Base-by-base conservation (phyloP, 2,329 filamentous ascomycete genomes). In the Exophiala lecanii-corni region DNA sequence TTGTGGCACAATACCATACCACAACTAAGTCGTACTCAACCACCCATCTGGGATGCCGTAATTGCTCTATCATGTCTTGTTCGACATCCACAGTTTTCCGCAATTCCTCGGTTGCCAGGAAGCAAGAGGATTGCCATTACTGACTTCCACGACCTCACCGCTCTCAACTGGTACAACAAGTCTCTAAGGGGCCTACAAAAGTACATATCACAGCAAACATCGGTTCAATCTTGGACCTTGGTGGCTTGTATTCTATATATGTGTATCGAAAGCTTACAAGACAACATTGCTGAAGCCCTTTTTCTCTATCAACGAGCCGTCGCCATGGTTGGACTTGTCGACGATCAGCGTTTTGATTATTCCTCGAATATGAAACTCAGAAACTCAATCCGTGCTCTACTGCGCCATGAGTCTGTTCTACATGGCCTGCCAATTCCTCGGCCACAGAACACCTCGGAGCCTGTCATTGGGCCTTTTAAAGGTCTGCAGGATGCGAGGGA, bases 231-330 rank as follows among this genome's bases (percentile, higher is more conserved):
- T 12, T 7, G n/a, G 12, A 16, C 30, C 5, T 7, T 32, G 6
- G 5, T 32, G n/a, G 5, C 16, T 40, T 39, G 35, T 21, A 39
- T 44, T 7, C 36, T 44, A 3, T 44, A 39, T 26, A 17, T 40
- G 15, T 40, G 41, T 20, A 39, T 44, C 25, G 41, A 44, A 32
- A 40, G 36, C 31, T 25, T 44, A 23, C 41, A 44, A 32, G 41
- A 44, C 25, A 39, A 39, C 21, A 15, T 39, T 12, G 16, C 10
- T 21, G 18, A 30, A 17, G 41, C 41, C 7, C 15, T 40, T 15
- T 15, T 15, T 28, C 25, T 39, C 12, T 44, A 26, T 39, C 20
- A 20, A 13, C 5, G 20, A 6, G 34, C 34, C 13, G 34, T 36
- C 6, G 20, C 6, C 17, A 36, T 19, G 34, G 9, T 23, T 19